phyloP scores from a whole-genome alignment of 176 grass and related monocot genomes.

The Lolium rigidum region DNA sequence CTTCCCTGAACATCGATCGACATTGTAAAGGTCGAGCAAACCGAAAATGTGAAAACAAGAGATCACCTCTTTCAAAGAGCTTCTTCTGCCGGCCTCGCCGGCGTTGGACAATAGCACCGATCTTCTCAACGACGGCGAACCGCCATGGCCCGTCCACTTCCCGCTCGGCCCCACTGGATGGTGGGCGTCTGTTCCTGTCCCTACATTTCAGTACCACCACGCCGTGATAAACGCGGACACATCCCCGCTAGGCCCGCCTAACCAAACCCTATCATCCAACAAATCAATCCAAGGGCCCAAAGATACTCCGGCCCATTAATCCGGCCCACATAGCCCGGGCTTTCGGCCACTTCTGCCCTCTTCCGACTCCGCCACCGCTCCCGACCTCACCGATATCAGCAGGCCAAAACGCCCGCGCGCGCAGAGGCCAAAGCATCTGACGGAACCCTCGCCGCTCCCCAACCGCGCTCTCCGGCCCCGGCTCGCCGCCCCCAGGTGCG shows the following conservation, averaged over 20 bases:
- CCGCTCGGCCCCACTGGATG: not conserved
- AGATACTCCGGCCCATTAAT: not conserved
- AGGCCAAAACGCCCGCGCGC: slow-evolving; percentile 25
- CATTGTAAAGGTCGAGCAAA: not conserved
- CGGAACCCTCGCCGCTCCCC: slow-evolving; percentile 29
- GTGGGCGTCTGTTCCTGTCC: slow-evolving; percentile 10
- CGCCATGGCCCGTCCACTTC: not conserved
- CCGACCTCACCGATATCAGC: not conserved
- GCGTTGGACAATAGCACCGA: not conserved
- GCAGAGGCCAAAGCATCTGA: not conserved
- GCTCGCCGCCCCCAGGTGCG: not conserved
- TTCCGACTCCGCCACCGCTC: not conserved
- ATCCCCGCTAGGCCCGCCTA: not conserved
- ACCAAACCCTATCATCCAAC: not conserved
- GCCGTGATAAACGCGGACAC: slow-evolving; percentile 15
- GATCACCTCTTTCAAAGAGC: not conserved
- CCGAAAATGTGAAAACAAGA: not conserved
- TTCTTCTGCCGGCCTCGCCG: not conserved
- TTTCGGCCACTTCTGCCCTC: not conserved
- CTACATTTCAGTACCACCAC: slow-evolving; percentile 28
- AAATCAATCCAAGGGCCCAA: not conserved
- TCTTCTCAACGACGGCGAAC: slow-evolving; percentile 35
- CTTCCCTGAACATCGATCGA: not conserved
- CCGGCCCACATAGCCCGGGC: not conserved
- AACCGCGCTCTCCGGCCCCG: not conserved